phyloP scores from a whole-genome alignment of 306 rosid species.

The Cucurbita argyrosperma region DNA sequence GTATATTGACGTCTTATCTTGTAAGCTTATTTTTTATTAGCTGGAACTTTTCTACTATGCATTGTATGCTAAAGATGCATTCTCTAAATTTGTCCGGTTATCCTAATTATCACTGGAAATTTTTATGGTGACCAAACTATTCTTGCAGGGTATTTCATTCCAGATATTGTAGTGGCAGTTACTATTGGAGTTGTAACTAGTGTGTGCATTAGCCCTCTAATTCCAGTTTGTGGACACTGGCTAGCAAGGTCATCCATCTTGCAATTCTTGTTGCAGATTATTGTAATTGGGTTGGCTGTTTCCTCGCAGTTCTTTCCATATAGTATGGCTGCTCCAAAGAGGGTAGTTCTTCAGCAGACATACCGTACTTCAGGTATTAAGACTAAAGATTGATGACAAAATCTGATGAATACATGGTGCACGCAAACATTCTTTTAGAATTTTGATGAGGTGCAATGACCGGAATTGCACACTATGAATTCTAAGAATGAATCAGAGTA shows the following conservation, averaged over 20 bases:
- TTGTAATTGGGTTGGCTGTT: slow-evolving; percentile 54
- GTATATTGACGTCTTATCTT: not conserved
- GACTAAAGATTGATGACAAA: not conserved
- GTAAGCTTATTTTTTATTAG: not conserved
- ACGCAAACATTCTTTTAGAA: not conserved
- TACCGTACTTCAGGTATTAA: slow-evolving; percentile 62
- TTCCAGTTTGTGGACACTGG: slow-evolving; percentile 77
- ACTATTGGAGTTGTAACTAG: slow-evolving; percentile 62
- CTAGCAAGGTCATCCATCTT: slow-evolving; percentile 67
- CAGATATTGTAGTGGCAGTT: slow-evolving; percentile 64
- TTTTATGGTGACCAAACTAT: slow-evolving; percentile 10
- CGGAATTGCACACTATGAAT: not conserved
- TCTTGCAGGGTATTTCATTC: slow-evolving; percentile 61
- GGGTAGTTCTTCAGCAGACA: slow-evolving; percentile 69
- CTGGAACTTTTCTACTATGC: not conserved
- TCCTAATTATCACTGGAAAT: not conserved
- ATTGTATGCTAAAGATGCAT: not conserved
- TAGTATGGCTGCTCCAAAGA: slow-evolving; percentile 70
- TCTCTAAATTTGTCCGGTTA: not conserved
- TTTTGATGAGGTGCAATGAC: not conserved
- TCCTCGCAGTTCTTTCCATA: slow-evolving; percentile 93
- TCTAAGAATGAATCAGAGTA: not conserved
- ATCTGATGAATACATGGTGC: not conserved
- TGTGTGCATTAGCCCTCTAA: slow-evolving; percentile 67
- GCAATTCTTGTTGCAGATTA: slow-evolving; percentile 64